Evolutionary conservation across 2,329 filamentous ascomycete species (phyloP).

Genomic region (Pseudopyricularia javanii): DNA sequence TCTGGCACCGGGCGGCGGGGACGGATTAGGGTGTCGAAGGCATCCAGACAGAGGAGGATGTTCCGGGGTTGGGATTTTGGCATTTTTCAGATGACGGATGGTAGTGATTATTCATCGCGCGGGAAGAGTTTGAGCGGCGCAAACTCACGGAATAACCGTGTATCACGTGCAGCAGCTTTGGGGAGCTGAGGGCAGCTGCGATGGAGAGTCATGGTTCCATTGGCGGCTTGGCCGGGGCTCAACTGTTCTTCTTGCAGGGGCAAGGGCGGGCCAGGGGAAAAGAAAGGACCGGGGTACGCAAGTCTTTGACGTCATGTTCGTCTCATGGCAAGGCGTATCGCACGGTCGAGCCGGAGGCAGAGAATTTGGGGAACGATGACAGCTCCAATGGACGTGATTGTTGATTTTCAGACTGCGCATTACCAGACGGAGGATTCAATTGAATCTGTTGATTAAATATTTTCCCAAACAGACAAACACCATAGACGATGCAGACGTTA

Average conservation of each 20-base stretch:
- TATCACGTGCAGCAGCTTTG: too few relatives aligned
- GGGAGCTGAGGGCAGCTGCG: too few relatives aligned
- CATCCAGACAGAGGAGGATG: conserved; percentile 49
- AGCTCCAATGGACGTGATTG: too few relatives aligned
- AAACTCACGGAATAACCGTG: too few relatives aligned
- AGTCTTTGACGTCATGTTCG: not conserved
- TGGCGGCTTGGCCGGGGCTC: not conserved
- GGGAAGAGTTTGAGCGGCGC: too few relatives aligned
- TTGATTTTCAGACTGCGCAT: too few relatives aligned
- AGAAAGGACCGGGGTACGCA: not conserved
- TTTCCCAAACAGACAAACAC: too few relatives aligned
- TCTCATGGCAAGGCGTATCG: not conserved
- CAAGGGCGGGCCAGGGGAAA: not conserved
- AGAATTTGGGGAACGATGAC: not conserved
- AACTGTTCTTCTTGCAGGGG: not conserved
- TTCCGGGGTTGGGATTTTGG: conserved; percentile 15
- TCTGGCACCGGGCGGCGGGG: conserved; percentile 34
- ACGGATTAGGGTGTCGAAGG: conserved; percentile 51
- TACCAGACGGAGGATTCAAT: too few relatives aligned
- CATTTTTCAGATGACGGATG: not conserved
- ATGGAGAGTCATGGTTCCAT: too few relatives aligned
- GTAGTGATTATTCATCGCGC: too few relatives aligned
- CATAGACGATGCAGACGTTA: too few relatives aligned
- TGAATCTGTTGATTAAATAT: too few relatives aligned
- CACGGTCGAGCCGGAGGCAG: not conserved